Conservation (phyloP, 192 early-diverging fungal genomes). For the Phlyctochytrium bullatum region DNA sequence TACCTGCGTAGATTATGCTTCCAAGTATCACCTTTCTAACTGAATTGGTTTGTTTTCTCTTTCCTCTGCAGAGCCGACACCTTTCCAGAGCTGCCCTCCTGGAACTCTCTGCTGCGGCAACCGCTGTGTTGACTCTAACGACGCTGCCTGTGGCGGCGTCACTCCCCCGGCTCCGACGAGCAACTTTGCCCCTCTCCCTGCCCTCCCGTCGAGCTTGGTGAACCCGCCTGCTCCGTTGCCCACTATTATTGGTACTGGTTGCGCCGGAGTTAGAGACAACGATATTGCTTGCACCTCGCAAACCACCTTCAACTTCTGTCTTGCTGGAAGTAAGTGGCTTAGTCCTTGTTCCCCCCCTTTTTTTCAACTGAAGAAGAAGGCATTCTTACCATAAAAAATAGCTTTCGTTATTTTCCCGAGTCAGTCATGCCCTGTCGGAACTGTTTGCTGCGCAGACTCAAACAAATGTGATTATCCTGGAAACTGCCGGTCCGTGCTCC, state of each 20-base stretch:
- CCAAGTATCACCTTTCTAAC: no score
- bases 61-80: not conserved
- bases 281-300: not conserved
- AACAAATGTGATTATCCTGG: not conserved
- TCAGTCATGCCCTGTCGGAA: slow-evolving; percentile 18
- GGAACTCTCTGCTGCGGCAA: slow-evolving; percentile 18
- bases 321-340: not conserved
- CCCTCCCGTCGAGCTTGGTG: no score
- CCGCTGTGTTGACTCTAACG: slow-evolving; percentile 9
- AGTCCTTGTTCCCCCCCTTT: not conserved
- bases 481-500: not conserved
- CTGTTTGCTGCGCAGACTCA: slow-evolving; percentile 26
- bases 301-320: not conserved
- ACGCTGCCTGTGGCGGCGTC: not conserved
- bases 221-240: not conserved
- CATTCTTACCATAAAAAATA: not conserved
- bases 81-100: slow-evolving; percentile 15
- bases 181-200: no score
- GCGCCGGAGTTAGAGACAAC: not conserved
- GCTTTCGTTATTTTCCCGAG: not conserved
- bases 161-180: no score
- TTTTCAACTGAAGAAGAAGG: not conserved
- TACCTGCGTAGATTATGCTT: no score
- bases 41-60: no score
- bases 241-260: not conserved